A percentile compares a stretch with the other conserved stretches of the same genome.
Conservation (phyloP, 768 basidiomycete genomes). For the Tulasnella sp. region DNA sequence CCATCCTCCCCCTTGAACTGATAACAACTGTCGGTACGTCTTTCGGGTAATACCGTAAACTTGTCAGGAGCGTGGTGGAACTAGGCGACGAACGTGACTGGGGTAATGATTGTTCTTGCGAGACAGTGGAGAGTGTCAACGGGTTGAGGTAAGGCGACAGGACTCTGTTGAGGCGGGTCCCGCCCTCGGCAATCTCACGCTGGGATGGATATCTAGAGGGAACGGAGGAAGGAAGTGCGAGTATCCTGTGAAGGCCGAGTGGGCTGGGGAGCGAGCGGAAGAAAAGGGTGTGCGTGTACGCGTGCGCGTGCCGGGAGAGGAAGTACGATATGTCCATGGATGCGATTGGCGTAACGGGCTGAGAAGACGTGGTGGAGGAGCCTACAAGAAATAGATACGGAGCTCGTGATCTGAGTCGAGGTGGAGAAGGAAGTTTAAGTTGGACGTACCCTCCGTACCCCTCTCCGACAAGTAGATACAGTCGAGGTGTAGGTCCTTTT, state of each 20-base stretch:
- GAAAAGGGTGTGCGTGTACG: neutral
- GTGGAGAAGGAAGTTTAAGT: neutral
- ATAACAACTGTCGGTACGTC: neutral
- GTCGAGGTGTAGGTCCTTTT: no score
- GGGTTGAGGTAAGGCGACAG: neutral
- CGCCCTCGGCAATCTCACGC: neutral
- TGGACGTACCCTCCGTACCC: constrained; percentile 17
- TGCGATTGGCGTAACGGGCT: neutral
- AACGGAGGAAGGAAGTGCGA: neutral
- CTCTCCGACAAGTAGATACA: constrained; percentile 3
- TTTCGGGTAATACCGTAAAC: neutral
- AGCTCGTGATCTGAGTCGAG: neutral
- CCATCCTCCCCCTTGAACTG: neutral
- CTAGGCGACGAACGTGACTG: neutral
- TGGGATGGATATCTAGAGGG: neutral
- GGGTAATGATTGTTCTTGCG: neutral
- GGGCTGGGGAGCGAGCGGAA: constrained; percentile 1
- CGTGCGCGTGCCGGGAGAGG: neutral
- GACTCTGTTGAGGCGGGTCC: neutral
- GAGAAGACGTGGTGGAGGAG: neutral
- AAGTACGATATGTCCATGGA: constrained; percentile 12
- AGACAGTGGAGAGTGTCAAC: neutral
- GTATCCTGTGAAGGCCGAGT: neutral
- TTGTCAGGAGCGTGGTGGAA: neutral
- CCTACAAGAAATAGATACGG: neutral